These are phyloP conservation scores for Blyttiomyces sp. DNA, from an alignment of 371 early-diverging fungal genomes.

Conservation along the genomic window DNA sequence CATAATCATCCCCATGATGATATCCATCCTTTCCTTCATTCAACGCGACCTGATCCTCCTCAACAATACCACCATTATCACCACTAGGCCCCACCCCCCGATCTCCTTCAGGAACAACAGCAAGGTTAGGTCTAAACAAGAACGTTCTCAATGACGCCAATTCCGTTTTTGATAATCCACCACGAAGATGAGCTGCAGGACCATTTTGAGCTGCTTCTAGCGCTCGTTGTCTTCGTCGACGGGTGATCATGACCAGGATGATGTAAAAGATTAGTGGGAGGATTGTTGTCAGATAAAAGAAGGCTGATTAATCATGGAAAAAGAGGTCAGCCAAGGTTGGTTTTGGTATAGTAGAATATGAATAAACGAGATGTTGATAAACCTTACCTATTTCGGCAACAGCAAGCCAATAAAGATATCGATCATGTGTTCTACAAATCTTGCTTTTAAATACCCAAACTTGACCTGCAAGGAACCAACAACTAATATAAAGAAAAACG, in stretches of 20 bases:
- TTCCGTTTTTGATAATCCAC: conserved; percentile 24
- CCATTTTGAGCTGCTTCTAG: conserved; percentile 8
- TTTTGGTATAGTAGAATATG: too few relatives aligned
- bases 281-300: conserved; percentile 25
- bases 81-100: background rate
- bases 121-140: conserved; percentile 15
- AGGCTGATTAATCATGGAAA: conserved; percentile 2
- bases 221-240: conserved; percentile 4
- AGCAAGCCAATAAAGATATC: conserved; percentile 24
- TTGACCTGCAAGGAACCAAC: conserved; percentile 27
- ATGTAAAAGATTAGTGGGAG: conserved; percentile 20
- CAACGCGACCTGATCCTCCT: conserved; percentile 2
- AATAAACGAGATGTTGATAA: background rate
- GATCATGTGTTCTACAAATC: conserved; percentile 11
- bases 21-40: background rate
- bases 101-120: conserved; percentile 10
- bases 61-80: background rate
- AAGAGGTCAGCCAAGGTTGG: too few relatives aligned
- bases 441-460: conserved; percentile 15
- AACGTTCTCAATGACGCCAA: conserved; percentile 22
- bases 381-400: conserved; percentile 16
- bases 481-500: background rate
- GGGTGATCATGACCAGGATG: conserved; percentile 17
- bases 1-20: background rate
- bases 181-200: conserved; percentile 21